phyloP scores from a whole-genome alignment of 148 eudicot genomes.

The Pouteria glomerata region DNA sequence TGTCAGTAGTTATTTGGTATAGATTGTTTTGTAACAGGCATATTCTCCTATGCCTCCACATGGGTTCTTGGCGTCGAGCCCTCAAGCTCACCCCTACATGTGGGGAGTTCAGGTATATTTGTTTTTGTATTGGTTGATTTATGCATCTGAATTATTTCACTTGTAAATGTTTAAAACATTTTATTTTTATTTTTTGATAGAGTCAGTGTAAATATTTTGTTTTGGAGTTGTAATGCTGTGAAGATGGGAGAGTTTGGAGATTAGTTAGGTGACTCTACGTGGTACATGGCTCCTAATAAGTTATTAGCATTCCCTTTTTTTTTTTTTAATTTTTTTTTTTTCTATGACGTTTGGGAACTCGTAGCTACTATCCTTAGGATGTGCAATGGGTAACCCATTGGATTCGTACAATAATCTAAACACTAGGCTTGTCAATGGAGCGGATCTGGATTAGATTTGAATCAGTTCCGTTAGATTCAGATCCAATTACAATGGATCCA shows the following conservation, averaged over 20 bases:
- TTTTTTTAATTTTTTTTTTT: no score
- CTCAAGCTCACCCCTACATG: constrained; percentile 98
- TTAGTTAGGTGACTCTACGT: neutral
- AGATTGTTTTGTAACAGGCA: constrained; percentile 48
- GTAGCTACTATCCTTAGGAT: no score
- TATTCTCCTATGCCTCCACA: constrained; percentile 95
- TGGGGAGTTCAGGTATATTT: constrained; percentile 96
- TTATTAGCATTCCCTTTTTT: no score
- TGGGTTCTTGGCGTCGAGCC: constrained; percentile 79
- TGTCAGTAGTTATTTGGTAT: constrained; percentile 1
- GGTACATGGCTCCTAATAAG: neutral
- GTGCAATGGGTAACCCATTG: no score
- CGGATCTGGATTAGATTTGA: no score
- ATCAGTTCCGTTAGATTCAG: no score
- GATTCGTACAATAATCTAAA: no score
- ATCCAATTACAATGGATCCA: no score
- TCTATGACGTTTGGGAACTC: no score
- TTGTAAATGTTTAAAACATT: neutral
- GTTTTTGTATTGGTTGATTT: neutral
- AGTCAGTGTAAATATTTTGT: neutral
- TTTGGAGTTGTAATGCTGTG: constrained; percentile 1
- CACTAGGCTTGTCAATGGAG: no score
- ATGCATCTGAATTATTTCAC: neutral
- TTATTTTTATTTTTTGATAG: neutral
- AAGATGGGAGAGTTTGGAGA: no score